Conservation (phyloP, 2,329 filamentous ascomycete species). For the Colletotrichum nymphaeae region DNA sequence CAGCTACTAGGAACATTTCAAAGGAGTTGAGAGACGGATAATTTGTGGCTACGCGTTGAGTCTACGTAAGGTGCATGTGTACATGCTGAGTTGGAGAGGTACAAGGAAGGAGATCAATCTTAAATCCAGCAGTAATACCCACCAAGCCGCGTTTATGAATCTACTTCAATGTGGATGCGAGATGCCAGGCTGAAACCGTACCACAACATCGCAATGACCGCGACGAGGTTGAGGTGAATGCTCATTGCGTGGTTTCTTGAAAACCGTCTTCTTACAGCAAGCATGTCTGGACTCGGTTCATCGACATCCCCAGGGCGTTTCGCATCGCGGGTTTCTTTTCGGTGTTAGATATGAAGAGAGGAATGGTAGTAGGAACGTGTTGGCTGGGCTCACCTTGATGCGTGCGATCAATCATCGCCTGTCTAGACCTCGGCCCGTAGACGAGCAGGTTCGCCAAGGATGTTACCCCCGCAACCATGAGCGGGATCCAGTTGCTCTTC, state of each 20-base stretch:
- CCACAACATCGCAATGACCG: slow-evolving; percentile 45
- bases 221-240: slow-evolving; percentile 54
- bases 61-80: background rate
- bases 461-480: slow-evolving; percentile 45
- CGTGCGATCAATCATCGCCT: slow-evolving; percentile 45
- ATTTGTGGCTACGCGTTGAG: background rate
- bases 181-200: slow-evolving; percentile 45
- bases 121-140: background rate
- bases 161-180: slow-evolving; percentile 31
- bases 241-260: slow-evolving; percentile 52
- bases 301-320: slow-evolving; percentile 9
- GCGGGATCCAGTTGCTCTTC: slow-evolving; percentile 48
- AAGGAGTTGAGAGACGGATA: background rate
- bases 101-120: background rate
- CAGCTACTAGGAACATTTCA: no score
- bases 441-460: slow-evolving; percentile 48
- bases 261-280: slow-evolving; percentile 45
- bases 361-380: background rate
- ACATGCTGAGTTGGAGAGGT: background rate
- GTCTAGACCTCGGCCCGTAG: slow-evolving; percentile 50
- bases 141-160: background rate
- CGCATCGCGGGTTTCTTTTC: slow-evolving; percentile 37
- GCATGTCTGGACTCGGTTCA: slow-evolving; percentile 41
- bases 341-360: background rate
- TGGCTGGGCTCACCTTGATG: slow-evolving; percentile 42